phyloP scores from a whole-genome alignment of 345 rosid species.

The Litchi chinensis region DNA sequence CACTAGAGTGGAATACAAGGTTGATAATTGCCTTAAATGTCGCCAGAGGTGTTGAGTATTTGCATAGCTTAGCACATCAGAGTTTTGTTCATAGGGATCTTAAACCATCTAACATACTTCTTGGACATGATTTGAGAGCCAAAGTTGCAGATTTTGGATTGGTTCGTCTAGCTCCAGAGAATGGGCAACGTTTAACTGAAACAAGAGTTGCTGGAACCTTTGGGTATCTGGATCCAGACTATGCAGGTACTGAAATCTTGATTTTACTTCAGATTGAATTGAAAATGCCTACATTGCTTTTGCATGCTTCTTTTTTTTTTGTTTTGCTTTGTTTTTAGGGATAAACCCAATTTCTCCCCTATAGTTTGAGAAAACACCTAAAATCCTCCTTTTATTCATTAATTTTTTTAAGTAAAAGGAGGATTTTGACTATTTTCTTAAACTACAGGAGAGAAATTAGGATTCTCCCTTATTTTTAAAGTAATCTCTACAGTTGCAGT shows the following conservation, averaged over 20 bases:
- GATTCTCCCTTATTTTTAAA: no score
- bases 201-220: slow-evolving; percentile 60
- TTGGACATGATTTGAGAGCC: slow-evolving; percentile 60
- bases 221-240: slow-evolving; percentile 65
- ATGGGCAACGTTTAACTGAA: slow-evolving; percentile 36
- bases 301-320: no score
- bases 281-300: no score
- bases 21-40: slow-evolving; percentile 56
- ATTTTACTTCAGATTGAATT: no score
- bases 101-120: slow-evolving; percentile 57
- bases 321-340: no score
- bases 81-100: slow-evolving; percentile 66
- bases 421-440: no score
- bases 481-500: no score
- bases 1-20: slow-evolving; percentile 52
- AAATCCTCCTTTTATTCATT: no score
- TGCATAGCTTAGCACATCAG: slow-evolving; percentile 54
- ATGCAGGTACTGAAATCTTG: slow-evolving; percentile 38
- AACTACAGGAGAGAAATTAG: no score
- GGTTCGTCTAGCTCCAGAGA: slow-evolving; percentile 57
- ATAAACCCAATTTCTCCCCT: no score
- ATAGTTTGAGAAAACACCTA: no score
- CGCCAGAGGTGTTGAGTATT: slow-evolving; percentile 60
- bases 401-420: no score
- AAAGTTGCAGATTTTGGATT: slow-evolving; percentile 66